These are phyloP conservation scores for Hymenoscyphus fructigenus DNA, from an alignment of 2,329 filamentous ascomycete genomes.

Conservation along the genomic window DNA sequence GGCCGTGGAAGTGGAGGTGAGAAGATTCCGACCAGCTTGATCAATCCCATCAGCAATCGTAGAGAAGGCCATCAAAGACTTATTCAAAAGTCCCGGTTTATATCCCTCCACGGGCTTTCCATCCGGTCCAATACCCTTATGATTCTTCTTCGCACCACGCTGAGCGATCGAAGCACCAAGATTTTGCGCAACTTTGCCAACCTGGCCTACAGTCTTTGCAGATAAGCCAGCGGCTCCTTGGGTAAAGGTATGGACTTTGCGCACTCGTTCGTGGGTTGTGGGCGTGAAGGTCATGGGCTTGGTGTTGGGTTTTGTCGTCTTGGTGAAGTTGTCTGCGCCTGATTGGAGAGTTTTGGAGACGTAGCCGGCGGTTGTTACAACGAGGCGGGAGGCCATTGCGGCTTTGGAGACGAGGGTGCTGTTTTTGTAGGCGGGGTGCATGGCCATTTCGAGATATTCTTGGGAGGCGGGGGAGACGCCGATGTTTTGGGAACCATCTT, in stretches of 20 bases:
- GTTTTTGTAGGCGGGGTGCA: constrained; percentile 89
- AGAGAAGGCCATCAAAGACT: constrained; percentile 92
- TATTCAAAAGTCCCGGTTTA: constrained; percentile 92
- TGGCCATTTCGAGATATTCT: constrained; percentile 72
- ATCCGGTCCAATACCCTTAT: constrained; percentile 66
- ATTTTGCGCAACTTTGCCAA: constrained; percentile 84
- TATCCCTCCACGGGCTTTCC: constrained; percentile 62
- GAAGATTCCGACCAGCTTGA: constrained; percentile 75
- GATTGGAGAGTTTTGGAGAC: constrained; percentile 74
- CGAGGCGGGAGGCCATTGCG: constrained; percentile 81
- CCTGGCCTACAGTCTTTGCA: constrained; percentile 81
- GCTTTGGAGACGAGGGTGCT: constrained; percentile 85
- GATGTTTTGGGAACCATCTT: constrained; percentile 64
- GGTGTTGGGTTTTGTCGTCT: constrained; percentile 71
- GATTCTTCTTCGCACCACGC: constrained; percentile 55
- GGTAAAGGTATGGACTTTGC: constrained; percentile 87
- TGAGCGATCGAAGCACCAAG: constrained; percentile 73
- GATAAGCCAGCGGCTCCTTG: constrained; percentile 75
- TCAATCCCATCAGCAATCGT: constrained; percentile 94
- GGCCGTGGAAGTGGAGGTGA: constrained; percentile 73
- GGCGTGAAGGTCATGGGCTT: constrained; percentile 88
- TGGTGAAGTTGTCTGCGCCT: constrained; percentile 77
- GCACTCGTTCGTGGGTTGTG: constrained; percentile 78
- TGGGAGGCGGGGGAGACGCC: constrained; percentile 65
- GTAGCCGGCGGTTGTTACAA: constrained; percentile 82